Conservation (phyloP, 73 alveolate species). For the Paramecium primaurelia region DNA sequence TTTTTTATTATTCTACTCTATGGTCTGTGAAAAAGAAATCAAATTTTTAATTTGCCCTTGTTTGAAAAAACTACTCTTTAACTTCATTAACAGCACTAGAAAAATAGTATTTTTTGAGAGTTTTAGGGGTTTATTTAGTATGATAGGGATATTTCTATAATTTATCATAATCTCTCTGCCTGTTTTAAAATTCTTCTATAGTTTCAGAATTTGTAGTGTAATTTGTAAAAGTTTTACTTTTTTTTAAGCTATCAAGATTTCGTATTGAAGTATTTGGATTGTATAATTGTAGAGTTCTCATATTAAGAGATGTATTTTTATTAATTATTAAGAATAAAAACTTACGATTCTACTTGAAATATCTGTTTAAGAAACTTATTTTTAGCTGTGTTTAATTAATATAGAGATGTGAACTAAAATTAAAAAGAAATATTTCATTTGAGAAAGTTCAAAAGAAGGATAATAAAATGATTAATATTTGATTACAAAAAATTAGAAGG, state of each 20-base stretch:
- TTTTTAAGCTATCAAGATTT: not conserved
- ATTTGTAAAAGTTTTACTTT: not conserved
- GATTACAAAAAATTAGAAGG: not conserved
- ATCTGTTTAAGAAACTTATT: no score
- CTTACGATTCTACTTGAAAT: not conserved
- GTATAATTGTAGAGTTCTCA: not conserved
- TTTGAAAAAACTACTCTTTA: not conserved
- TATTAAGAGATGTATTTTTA: not conserved
- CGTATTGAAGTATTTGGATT: not conserved
- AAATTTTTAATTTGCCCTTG: not conserved
- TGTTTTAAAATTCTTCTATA: not conserved
- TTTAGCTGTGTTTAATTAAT: no score
- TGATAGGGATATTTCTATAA: not conserved
- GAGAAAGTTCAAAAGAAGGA: not conserved
- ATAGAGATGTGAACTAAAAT: not conserved
- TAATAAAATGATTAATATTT: not conserved
- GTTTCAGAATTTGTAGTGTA: not conserved
- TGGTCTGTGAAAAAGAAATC: not conserved
- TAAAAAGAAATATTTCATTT: not conserved
- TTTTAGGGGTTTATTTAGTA: not conserved
- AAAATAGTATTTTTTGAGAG: not conserved
- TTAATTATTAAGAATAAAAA: not conserved
- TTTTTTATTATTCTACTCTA: not conserved
- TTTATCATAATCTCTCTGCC: not conserved
- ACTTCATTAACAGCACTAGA: not conserved